phyloP scores from a whole-genome alignment of 768 basidiomycete genomes.

The Lactarius indigo region DNA sequence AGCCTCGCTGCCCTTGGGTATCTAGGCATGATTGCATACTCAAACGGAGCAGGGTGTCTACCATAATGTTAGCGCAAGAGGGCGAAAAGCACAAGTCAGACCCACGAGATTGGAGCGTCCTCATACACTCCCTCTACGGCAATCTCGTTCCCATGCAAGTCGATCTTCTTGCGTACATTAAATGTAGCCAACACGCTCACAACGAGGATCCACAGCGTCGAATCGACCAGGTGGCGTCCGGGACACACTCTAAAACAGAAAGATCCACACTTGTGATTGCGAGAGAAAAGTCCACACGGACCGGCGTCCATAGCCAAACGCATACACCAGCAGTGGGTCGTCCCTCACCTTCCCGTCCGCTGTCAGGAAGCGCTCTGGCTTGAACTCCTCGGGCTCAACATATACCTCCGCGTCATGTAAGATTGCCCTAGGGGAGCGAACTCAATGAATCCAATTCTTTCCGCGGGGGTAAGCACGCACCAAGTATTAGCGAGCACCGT shows the following conservation, averaged over 20 bases:
- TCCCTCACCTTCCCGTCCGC: constrained; percentile 7
- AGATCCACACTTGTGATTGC: not conserved
- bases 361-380: constrained; percentile 20
- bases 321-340: constrained; percentile 8
- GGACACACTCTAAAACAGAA: constrained; percentile 21
- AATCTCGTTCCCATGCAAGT: constrained; percentile 12
- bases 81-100: not conserved
- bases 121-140: not conserved
- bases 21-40: not conserved
- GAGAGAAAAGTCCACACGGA: not conserved
- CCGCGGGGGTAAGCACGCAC: not conserved
- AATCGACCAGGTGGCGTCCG: constrained; percentile 25
- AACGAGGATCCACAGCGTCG: constrained; percentile 23
- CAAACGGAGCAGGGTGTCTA: constrained; percentile 9
- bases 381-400: constrained; percentile 17
- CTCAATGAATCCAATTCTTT: too few species aligned
- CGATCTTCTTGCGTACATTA: constrained; percentile 6
- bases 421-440: constrained; percentile 22
- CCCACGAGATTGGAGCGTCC: constrained; percentile 5
- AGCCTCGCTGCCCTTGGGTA: not conserved
- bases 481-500: constrained; percentile 15
- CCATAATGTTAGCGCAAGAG: not conserved
- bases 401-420: constrained; percentile 27
- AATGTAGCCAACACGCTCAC: constrained; percentile 8
- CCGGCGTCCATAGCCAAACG: constrained; percentile 17